Base-by-base conservation (phyloP, 768 basidiomycete species). In the Auricularia sp. region DNA sequence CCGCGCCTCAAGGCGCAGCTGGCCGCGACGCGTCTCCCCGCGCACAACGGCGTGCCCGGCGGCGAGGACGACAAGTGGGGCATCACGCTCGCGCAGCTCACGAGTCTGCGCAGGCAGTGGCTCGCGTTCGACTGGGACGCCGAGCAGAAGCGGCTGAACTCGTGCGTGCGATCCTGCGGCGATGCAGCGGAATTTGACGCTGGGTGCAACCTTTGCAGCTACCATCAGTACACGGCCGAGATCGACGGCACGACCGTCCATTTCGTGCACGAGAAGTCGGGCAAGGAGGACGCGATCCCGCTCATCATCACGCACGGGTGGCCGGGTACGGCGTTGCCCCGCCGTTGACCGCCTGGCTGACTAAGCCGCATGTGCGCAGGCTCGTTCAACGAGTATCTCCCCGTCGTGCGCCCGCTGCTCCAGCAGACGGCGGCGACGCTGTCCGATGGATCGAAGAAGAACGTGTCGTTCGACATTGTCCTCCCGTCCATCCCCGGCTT, bases 401-500 rank as follows among this genome's bases (percentile, higher is more conserved):
- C 62, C 3, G 62, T 63, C 10, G 62, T 63, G 7, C 18, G 54
- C 7, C 47, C n/a, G 1, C 51, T 63, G 23, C 47, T 53, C 14
- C 43, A 47, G 16, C 29, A 23, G 11, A 63, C 39, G 23, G 53
- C 44, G 2, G 23, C 35, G 0, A 63, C n/a, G 3, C 51, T 63
- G n/a, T 51, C 44, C 2, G 21, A 42, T 16, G 36, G 39, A 21
- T 44, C 43, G 43, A 44, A 10, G 43, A 39, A 36, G 11, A 60
- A 61, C 11, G 33, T 64, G 5, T 64, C 59, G 44, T 66, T 66
- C 35, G 65, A 66, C 53, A 12, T 66, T 1, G 56, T 66, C 44
- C 36, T 66, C 36, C 65, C 65, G 35, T 60, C 65, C 35, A 63
- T 69, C 3, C 69, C 70, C 6, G 70, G 70, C 8, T 71, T 70